These are phyloP conservation scores for Warburgia ugandensis DNA, from an alignment of 164 flowering plant species.

Conservation along the genomic window DNA sequence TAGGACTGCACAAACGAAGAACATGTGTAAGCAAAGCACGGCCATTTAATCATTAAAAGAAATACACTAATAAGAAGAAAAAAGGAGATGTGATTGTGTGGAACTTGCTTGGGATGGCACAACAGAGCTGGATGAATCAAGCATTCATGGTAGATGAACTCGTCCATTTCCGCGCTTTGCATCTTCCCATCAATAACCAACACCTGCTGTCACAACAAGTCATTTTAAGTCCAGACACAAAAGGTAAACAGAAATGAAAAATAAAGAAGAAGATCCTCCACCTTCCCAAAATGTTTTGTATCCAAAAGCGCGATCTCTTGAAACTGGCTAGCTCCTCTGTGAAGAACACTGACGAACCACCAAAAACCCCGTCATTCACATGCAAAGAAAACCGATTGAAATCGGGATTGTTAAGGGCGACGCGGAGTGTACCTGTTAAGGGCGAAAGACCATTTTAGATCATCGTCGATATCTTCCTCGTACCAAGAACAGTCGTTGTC, in stretches of 20 bases:
- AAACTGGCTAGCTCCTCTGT: slow-evolving; percentile 49
- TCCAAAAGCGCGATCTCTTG: slow-evolving; percentile 80
- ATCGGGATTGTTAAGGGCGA: too few species aligned
- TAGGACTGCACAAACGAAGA: slow-evolving; percentile 40
- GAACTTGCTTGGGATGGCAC: slow-evolving; percentile 54
- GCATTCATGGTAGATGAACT: slow-evolving; percentile 81
- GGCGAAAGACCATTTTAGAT: slow-evolving; percentile 86
- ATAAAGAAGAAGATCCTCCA: slow-evolving; percentile 5
- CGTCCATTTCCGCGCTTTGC: slow-evolving; percentile 87
- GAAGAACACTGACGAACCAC: slow-evolving; percentile 37
- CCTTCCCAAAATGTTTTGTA: slow-evolving; percentile 85
- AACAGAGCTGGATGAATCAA: slow-evolving; percentile 77
- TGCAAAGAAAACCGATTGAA: not conserved
- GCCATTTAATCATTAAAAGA: not conserved
- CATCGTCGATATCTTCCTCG: slow-evolving; percentile 66
- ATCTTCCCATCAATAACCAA: slow-evolving; percentile 88
- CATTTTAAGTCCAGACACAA: too few species aligned
- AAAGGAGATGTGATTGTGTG: not conserved
- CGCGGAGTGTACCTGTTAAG: slow-evolving; percentile 42
- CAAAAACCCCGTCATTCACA: not conserved
- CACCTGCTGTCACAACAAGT: too few species aligned
- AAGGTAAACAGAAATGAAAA: too few species aligned
- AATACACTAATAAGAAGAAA: not conserved
- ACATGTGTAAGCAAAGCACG: not conserved
- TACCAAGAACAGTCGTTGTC: slow-evolving; percentile 42